phyloP scores from a whole-genome alignment of 2,329 filamentous ascomycete species.

The Reticulascus tulasneorum region DNA sequence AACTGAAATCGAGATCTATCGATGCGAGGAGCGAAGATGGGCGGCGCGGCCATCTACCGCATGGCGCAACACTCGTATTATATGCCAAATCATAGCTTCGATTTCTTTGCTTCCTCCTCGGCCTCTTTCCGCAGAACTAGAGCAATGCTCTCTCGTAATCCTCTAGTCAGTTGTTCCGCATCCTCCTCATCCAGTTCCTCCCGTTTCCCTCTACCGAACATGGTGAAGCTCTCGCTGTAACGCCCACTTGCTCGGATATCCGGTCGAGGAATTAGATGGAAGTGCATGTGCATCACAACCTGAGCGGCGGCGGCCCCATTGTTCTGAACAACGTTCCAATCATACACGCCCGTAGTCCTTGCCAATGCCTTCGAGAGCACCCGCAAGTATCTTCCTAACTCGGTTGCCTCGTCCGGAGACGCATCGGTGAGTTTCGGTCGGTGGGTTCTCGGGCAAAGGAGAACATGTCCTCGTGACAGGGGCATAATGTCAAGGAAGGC shows the following conservation, averaged over 20 bases:
- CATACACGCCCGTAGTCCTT: slow-evolving; percentile 64
- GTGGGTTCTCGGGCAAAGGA: slow-evolving; percentile 76
- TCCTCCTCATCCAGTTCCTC: slow-evolving; percentile 76
- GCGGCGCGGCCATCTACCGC: not conserved
- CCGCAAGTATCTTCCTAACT: slow-evolving; percentile 65
- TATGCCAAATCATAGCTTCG: slow-evolving; percentile 39
- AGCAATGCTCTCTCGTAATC: slow-evolving; percentile 47
- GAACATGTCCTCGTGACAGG: slow-evolving; percentile 74
- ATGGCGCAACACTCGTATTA: not conserved
- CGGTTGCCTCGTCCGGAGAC: slow-evolving; percentile 56
- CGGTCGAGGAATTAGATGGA: slow-evolving; percentile 87
- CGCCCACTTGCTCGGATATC: slow-evolving; percentile 53
- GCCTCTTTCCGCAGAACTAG: slow-evolving; percentile 42
- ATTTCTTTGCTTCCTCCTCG: slow-evolving; percentile 21
- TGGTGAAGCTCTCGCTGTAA: slow-evolving; percentile 66
- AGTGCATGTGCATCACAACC: slow-evolving; percentile 90
- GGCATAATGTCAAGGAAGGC: slow-evolving; percentile 95
- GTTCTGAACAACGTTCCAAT: slow-evolving; percentile 98
- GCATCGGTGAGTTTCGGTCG: slow-evolving; percentile 74
- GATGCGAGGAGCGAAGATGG: slow-evolving; percentile 1
- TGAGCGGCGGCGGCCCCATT: slow-evolving; percentile 88
- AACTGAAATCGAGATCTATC: no score
- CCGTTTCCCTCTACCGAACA: slow-evolving; percentile 73
- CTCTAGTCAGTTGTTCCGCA: slow-evolving; percentile 54
- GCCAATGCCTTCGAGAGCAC: slow-evolving; percentile 69